Evolutionary conservation across 192 early-diverging fungal species (phyloP).

Genomic region (Mortierella claussenii): DNA sequence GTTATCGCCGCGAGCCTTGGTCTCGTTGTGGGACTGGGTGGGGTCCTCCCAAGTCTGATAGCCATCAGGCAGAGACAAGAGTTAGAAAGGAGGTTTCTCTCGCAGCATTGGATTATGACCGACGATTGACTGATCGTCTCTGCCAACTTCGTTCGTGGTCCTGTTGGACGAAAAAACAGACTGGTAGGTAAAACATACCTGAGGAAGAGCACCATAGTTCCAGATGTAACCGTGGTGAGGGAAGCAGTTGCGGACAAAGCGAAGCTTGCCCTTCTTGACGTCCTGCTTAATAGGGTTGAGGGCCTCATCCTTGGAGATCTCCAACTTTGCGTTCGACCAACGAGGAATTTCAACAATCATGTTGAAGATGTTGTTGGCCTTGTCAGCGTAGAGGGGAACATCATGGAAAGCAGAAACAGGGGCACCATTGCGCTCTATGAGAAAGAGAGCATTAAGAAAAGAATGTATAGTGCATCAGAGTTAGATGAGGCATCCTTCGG

Average conservation of each 20-base stretch:
- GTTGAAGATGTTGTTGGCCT: slow-evolving; percentile 93
- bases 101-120: too few species aligned
- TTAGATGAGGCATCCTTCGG: too few species aligned
- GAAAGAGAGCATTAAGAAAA: neutral
- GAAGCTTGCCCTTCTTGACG: slow-evolving; percentile 98
- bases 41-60: slow-evolving; percentile 99
- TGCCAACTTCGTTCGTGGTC: too few species aligned
- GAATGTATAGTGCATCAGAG: neutral
- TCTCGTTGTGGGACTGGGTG: slow-evolving; percentile 87
- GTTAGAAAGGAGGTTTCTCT: too few species aligned
- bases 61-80: too few species aligned
- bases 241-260: slow-evolving; percentile 98
- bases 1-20: slow-evolving; percentile 96
- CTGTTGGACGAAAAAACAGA: too few species aligned
- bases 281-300: slow-evolving; percentile 99
- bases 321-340: slow-evolving; percentile 99
- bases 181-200: slow-evolving; percentile 66
- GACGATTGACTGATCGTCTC: too few species aligned
- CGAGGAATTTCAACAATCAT: slow-evolving; percentile 99
- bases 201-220: slow-evolving; percentile 99
- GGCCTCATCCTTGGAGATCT: slow-evolving; percentile 95
- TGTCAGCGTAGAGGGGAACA: slow-evolving; percentile 95
- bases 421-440: slow-evolving; percentile 81
- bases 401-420: slow-evolving; percentile 97
- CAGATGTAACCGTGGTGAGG: slow-evolving; percentile 99